These are phyloP conservation scores for Seiridium cupressi DNA, from an alignment of 2,329 filamentous ascomycete genomes.

Conservation along the genomic window DNA sequence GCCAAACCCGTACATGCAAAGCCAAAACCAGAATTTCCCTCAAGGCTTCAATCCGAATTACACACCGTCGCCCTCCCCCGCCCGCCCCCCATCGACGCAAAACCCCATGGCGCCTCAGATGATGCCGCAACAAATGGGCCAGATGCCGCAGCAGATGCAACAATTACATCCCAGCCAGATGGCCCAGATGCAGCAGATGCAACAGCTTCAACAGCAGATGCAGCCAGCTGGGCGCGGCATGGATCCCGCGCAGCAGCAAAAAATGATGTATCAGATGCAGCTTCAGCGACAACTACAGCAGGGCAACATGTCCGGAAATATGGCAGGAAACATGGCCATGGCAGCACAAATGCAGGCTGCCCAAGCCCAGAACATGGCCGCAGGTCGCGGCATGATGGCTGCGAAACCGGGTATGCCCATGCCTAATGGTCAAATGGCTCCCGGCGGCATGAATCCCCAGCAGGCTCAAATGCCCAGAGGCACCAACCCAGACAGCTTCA, in stretches of 20 bases:
- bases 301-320: slow-evolving; percentile 28
- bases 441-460: slow-evolving; percentile 46
- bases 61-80: slow-evolving; percentile 53
- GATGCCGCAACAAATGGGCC: slow-evolving; percentile 48
- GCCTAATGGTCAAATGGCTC: slow-evolving; percentile 56
- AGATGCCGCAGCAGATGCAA: slow-evolving; percentile 36
- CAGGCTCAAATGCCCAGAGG: slow-evolving; percentile 32
- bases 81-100: slow-evolving; percentile 53
- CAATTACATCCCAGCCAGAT: slow-evolving; percentile 37
- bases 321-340: slow-evolving; percentile 38
- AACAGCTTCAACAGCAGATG: slow-evolving; percentile 36
- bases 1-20: slow-evolving; percentile 66
- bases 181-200: slow-evolving; percentile 43
- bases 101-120: slow-evolving; percentile 53
- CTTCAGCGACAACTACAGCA: slow-evolving; percentile 75
- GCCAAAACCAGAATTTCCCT: slow-evolving; percentile 50
- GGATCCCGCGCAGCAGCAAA: slow-evolving; percentile 63
- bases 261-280: slow-evolving; percentile 78
- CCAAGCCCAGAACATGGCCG: slow-evolving; percentile 31
- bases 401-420: slow-evolving; percentile 47
- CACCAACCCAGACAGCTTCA: slow-evolving; percentile 65
- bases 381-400: slow-evolving; percentile 50
- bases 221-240: slow-evolving; percentile 49
- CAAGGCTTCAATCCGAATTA: slow-evolving; percentile 60
- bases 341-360: slow-evolving; percentile 46